Evolutionary conservation across 306 rosid species (phyloP).

Genomic region (Lathyrus tuberosus): DNA sequence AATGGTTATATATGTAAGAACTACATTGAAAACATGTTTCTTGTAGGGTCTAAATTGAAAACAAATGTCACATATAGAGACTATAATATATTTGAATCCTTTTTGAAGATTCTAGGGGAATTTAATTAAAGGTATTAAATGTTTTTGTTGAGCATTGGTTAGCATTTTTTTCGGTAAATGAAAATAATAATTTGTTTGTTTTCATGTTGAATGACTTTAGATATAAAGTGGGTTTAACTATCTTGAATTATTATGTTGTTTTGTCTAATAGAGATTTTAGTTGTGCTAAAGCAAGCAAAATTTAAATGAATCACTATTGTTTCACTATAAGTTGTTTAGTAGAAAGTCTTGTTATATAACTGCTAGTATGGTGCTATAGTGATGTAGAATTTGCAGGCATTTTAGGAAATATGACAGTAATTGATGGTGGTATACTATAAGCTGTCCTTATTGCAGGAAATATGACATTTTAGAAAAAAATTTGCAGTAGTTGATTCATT

Average conservation of each 20-base stretch:
- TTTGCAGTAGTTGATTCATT: too few species aligned
- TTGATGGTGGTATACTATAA: too few species aligned
- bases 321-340: background rate
- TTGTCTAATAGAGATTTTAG: background rate
- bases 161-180: background rate
- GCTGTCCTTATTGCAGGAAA: too few species aligned
- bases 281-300: background rate
- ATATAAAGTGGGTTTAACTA: background rate
- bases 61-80: background rate
- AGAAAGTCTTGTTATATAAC: background rate
- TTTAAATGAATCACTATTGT: background rate
- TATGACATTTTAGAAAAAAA: too few species aligned
- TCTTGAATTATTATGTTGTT: background rate
- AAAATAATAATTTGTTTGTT: background rate
- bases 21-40: background rate
- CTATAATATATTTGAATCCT: conserved; percentile 3
- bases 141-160: background rate
- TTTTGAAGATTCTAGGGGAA: background rate
- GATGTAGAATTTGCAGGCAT: background rate
- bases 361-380: background rate
- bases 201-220: conserved; percentile 13
- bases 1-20: background rate
- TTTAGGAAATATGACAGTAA: too few species aligned
- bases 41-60: background rate
- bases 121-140: background rate